These are phyloP conservation scores for Penicillium pulvis DNA, from an alignment of 495 filamentous ascomycete species.

Conservation along the genomic window DNA sequence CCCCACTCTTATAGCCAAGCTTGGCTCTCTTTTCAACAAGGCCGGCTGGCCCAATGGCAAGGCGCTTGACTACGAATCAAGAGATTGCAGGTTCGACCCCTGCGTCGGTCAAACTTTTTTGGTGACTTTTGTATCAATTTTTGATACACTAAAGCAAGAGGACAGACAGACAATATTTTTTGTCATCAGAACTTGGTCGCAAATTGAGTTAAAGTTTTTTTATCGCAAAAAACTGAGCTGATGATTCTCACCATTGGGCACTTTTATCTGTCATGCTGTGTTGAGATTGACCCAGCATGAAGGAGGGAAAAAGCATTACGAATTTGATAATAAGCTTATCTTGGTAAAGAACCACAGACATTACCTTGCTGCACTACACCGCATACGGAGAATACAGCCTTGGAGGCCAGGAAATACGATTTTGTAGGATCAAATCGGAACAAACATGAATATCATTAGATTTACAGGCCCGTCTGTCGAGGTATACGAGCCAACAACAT, in stretches of 20 bases:
- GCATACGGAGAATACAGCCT: no score
- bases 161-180: no score
- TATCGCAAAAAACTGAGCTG: no score
- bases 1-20: background rate
- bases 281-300: no score
- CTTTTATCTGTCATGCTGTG: no score
- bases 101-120: constrained; percentile 44
- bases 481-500: background rate
- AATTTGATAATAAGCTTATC: no score
- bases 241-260: no score
- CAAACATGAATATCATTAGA: constrained; percentile 7
- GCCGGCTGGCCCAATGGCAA: constrained; percentile 68
- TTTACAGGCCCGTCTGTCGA: background rate
- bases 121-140: background rate
- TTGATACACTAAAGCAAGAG: no score
- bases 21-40: constrained; percentile 2
- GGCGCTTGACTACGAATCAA: constrained; percentile 74
- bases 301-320: no score
- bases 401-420: background rate
- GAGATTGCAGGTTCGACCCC: constrained; percentile 57
- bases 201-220: no score
- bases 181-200: no score
- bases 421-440: background rate
- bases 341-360: no score
- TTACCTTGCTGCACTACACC: background rate